These are phyloP conservation scores for Gyrodon lividus DNA, from an alignment of 768 basidiomycete genomes.

Conservation along the genomic window DNA sequence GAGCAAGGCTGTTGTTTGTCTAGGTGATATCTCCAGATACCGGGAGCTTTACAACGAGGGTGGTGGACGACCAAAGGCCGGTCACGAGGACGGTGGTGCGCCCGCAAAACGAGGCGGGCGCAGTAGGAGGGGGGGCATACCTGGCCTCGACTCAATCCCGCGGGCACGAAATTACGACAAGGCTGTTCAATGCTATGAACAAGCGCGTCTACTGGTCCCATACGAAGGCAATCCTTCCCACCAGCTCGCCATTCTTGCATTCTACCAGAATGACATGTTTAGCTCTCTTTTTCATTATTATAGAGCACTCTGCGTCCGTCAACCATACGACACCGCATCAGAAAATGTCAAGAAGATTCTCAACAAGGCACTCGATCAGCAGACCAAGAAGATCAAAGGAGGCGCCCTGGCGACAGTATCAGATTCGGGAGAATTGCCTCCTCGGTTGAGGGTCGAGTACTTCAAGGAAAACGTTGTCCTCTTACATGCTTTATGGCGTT, in stretches of 20 bases:
- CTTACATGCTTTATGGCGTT: conserved; percentile 74
- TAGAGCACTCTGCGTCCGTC: conserved; percentile 82
- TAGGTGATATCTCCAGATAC: conserved; percentile 94
- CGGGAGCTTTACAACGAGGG: conserved; percentile 84
- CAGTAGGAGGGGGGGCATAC: conserved; percentile 47
- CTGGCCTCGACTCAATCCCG: conserved; percentile 43
- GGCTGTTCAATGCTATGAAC: conserved; percentile 80
- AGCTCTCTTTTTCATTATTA: conserved; percentile 83
- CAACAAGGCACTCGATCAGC: conserved; percentile 61
- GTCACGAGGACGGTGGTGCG: conserved; percentile 56
- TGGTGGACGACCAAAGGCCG: conserved; percentile 61
- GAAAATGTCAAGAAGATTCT: conserved; percentile 82
- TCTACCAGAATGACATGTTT: conserved; percentile 83
- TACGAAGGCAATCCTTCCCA: conserved; percentile 93
- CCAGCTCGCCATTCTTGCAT: conserved; percentile 90
- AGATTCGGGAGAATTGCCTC: conserved; percentile 37
- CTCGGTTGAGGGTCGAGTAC: conserved; percentile 53
- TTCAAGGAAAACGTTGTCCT: conserved; percentile 77
- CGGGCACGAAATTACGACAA: conserved; percentile 69
- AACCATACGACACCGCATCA: conserved; percentile 83
- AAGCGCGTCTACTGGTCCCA: conserved; percentile 79
- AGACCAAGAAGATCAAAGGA: conserved; percentile 46
- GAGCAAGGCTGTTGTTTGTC: conserved; percentile 85
- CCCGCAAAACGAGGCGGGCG: conserved; percentile 41
- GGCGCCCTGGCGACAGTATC: conserved; percentile 30